Conservation (phyloP, 2,329 filamentous ascomycete genomes). For the Whalleya microplaca region DNA sequence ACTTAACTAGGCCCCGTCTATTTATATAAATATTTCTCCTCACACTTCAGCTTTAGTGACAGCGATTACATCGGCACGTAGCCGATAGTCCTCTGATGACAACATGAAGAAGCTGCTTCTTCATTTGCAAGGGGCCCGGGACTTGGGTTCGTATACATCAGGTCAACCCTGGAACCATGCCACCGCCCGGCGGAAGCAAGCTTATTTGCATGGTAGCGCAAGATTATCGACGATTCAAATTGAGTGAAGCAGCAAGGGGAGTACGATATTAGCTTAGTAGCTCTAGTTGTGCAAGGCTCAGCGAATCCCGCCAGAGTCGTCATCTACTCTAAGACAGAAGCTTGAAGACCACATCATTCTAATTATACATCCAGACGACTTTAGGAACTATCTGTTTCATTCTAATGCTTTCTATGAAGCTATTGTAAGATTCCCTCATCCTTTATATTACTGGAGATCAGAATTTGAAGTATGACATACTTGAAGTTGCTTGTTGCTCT, state of each 20-base stretch:
- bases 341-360: slow-evolving; percentile 7
- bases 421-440: slow-evolving; percentile 3
- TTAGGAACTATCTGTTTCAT: slow-evolving; percentile 10
- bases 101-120: slow-evolving; percentile 9
- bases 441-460: background rate
- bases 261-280: slow-evolving; percentile 9
- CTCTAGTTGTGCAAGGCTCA: slow-evolving; percentile 18
- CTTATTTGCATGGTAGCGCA: slow-evolving; percentile 17
- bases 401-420: slow-evolving; percentile 19
- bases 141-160: slow-evolving; percentile 21
- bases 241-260: slow-evolving; percentile 12
- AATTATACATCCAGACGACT: slow-evolving; percentile 9
- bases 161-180: slow-evolving; percentile 27
- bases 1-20: slow-evolving; percentile 5
- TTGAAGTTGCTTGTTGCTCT: slow-evolving; percentile 4
- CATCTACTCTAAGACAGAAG: slow-evolving; percentile 16
- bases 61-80: slow-evolving; percentile 16
- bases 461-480: slow-evolving; percentile 7
- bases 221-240: slow-evolving; percentile 19
- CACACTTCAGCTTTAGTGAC: background rate
- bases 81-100: slow-evolving; percentile 11
- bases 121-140: slow-evolving; percentile 5
- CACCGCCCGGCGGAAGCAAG: slow-evolving; percentile 27
- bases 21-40: slow-evolving; percentile 19
- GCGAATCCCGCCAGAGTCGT: slow-evolving; percentile 12